phyloP scores from a whole-genome alignment of 805 yeast genomes.

The Saccharomyces jurei region DNA sequence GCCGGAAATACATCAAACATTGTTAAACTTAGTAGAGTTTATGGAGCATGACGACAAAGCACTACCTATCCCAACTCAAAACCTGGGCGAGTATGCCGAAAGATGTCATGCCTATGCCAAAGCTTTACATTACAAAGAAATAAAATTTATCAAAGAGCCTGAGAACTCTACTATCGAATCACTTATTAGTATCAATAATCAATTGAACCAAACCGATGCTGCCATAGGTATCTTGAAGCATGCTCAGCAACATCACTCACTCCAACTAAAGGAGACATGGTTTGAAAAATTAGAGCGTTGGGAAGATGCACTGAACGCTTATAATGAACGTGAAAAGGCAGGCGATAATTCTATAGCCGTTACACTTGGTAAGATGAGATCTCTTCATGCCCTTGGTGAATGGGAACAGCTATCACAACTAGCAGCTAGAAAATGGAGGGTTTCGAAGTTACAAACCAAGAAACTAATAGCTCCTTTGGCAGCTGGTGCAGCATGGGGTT shows the following conservation, averaged over 20 bases:
- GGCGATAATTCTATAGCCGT: constrained; percentile 62
- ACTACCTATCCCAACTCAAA: constrained; percentile 76
- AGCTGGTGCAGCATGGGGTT: constrained; percentile 97
- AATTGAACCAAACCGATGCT: constrained; percentile 89
- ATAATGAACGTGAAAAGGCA: constrained; percentile 59
- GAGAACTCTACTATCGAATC: constrained; percentile 79
- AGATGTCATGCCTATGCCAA: constrained; percentile 94
- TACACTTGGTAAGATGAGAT: constrained; percentile 93
- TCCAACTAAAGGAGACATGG: constrained; percentile 92
- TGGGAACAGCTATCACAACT: constrained; percentile 87
- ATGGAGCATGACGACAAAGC: constrained; percentile 96
- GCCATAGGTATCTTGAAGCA: constrained; percentile 91
- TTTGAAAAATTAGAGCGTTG: constrained; percentile 90
- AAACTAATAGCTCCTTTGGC: constrained; percentile 89
- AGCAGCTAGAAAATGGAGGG: constrained; percentile 78
- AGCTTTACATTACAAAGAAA: constrained; percentile 86
- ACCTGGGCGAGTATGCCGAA: constrained; percentile 84
- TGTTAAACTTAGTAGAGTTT: constrained; percentile 82
- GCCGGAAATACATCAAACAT: constrained; percentile 85
- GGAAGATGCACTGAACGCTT: constrained; percentile 92
- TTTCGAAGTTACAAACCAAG: constrained; percentile 59
- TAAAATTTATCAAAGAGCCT: constrained; percentile 91
- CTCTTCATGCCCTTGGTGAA: constrained; percentile 92
- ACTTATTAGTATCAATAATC: constrained; percentile 82
- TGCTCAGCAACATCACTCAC: constrained; percentile 79